Percentiles rank a stretch among this genome's conserved stretches.
phyloP scores from a whole-genome alignment of 345 rosid species.

The Reutealis trisperma region DNA sequence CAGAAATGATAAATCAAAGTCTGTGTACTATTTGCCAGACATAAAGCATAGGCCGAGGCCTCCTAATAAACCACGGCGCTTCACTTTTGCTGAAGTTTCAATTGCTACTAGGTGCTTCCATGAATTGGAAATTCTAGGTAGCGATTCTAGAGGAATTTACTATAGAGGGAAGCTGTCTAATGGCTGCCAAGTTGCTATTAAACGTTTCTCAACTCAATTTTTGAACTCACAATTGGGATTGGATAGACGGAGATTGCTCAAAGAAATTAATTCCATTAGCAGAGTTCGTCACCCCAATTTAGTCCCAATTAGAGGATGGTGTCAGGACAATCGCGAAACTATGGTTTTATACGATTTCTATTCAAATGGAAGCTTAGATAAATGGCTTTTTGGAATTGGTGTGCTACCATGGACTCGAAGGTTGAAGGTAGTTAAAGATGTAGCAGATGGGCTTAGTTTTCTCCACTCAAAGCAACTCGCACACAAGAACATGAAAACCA shows the following conservation, averaged over 20 bases:
- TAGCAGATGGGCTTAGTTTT: conserved; percentile 43
- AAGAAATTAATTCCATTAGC: conserved; percentile 44
- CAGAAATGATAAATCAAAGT: conserved; percentile 20
- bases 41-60: conserved; percentile 43
- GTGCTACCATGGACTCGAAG: conserved; percentile 52
- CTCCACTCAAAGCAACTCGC: conserved; percentile 43
- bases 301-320: conserved; percentile 54
- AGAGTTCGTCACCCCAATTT: conserved; percentile 48
- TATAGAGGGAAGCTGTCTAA: conserved; percentile 48
- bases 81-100: conserved; percentile 41
- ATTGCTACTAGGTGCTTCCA: conserved; percentile 41
- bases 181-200: conserved; percentile 46
- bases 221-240: conserved; percentile 35
- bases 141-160: conserved; percentile 40
- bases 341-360: conserved; percentile 47
- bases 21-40: conserved; percentile 17
- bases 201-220: conserved; percentile 40
- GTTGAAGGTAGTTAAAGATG: conserved; percentile 42
- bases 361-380: conserved; percentile 45
- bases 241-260: conserved; percentile 36
- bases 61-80: conserved; percentile 50
- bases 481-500: conserved; percentile 55
- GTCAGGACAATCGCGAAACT: conserved; percentile 38
- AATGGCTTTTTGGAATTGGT: conserved; percentile 49
- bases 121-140: conserved; percentile 43